Evolutionary conservation across 306 rosid species (phyloP).

Genomic region (Hippophae rhamnoides): DNA sequence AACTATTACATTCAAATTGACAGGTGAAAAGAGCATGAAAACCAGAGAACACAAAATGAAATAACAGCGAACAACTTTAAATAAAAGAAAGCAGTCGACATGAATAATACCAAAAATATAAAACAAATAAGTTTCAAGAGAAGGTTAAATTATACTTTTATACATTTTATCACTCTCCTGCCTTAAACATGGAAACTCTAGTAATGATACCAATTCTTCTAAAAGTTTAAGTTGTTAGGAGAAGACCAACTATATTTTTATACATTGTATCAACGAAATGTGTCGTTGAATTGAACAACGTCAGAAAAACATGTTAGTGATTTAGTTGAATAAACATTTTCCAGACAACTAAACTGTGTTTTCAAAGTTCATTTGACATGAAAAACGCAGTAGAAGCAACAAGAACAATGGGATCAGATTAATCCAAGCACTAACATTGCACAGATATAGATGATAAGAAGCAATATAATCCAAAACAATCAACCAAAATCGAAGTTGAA

Average conservation of each 20-base stretch:
- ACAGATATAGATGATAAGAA: neutral
- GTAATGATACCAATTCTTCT: too few species aligned
- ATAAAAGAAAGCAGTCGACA: neutral
- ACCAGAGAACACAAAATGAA: neutral
- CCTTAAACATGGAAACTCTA: too few species aligned
- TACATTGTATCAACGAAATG: too few species aligned
- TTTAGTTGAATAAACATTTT: neutral
- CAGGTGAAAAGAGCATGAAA: too few species aligned
- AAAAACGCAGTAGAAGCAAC: neutral
- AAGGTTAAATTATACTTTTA: too few species aligned
- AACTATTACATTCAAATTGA: too few species aligned
- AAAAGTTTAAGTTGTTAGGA: too few species aligned
- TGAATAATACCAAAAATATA: neutral
- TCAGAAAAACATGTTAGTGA: too few species aligned
- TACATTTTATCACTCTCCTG: too few species aligned
- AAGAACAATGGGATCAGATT: neutral
- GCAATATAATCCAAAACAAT: neutral
- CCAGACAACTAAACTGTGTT: neutral
- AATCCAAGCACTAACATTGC: neutral
- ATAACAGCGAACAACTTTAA: too few species aligned
- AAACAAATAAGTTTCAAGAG: neutral
- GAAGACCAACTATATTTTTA: too few species aligned
- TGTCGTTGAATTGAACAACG: too few species aligned
- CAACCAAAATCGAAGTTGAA: neutral
- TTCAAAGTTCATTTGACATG: neutral